phyloP scores from a whole-genome alignment of 768 basidiomycete species.

The Roridomyces roridus region DNA sequence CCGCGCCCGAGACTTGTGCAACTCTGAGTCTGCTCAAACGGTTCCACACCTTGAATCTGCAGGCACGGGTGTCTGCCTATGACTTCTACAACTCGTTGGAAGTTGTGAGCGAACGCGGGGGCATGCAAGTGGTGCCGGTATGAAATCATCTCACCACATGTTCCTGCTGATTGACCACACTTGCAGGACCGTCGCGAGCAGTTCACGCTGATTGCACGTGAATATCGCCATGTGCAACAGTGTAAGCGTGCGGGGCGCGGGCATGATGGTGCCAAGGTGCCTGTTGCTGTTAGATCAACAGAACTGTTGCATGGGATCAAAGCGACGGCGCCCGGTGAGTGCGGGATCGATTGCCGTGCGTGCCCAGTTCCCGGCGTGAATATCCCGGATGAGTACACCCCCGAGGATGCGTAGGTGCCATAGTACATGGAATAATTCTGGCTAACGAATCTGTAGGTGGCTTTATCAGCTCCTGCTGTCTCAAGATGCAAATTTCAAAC shows the following conservation, averaged over 20 bases:
- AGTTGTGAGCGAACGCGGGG: background rate
- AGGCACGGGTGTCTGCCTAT: slow-evolving; percentile 19
- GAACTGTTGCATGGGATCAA: background rate
- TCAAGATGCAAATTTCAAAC: slow-evolving; percentile 27
- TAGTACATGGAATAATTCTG: background rate
- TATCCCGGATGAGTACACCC: slow-evolving; percentile 11
- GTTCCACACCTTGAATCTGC: slow-evolving; percentile 28
- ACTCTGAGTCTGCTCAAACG: slow-evolving; percentile 23
- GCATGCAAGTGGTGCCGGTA: background rate
- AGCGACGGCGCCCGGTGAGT: background rate
- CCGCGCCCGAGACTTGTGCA: slow-evolving; percentile 25
- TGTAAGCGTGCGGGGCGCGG: slow-evolving; percentile 8
- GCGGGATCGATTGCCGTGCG: slow-evolving; percentile 16
- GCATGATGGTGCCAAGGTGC: background rate
- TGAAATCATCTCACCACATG: background rate
- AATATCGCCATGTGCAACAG: slow-evolving; percentile 22
- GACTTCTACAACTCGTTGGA: slow-evolving; percentile 28
- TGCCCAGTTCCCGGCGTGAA: slow-evolving; percentile 21
- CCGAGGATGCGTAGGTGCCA: slow-evolving; percentile 16
- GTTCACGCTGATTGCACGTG: slow-evolving; percentile 7
- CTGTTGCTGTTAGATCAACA: too few relatives aligned
- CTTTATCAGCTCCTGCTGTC: slow-evolving; percentile 16
- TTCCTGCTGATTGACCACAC: background rate
- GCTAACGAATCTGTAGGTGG: slow-evolving; percentile 1
- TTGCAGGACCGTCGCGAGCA: slow-evolving; percentile 13